Percentiles rank a stretch among this genome's conserved stretches.
These are phyloP conservation scores for Aegilops speltoides DNA, from an alignment of 176 grass and related monocot species.

Conservation along the genomic window DNA sequence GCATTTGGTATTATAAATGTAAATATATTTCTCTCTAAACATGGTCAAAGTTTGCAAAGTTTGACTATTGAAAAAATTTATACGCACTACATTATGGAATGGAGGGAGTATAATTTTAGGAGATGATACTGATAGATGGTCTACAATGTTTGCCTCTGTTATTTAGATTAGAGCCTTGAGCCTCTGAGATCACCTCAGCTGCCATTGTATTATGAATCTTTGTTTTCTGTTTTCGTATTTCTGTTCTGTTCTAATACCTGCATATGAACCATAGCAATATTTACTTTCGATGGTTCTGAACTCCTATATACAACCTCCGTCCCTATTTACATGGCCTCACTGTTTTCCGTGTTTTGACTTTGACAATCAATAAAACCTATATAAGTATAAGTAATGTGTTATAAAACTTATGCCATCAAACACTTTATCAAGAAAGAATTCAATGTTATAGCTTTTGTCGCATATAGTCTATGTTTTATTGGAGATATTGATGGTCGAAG, in stretches of 20 bases:
- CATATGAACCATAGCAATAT: background rate
- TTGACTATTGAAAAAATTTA: no score
- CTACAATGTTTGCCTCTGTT: slow-evolving; percentile 15
- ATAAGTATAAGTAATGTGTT: background rate
- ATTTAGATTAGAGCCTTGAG: background rate
- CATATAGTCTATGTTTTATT: background rate
- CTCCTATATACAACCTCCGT: background rate
- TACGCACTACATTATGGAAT: no score
- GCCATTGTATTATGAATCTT: background rate
- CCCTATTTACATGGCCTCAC: background rate
- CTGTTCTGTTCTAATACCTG: background rate
- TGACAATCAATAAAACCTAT: background rate
- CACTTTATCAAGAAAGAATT: background rate
- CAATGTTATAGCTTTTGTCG: background rate
- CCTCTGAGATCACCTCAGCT: slow-evolving; percentile 6
- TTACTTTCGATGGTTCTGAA: background rate
- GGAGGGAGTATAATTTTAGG: background rate
- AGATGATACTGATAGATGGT: background rate
- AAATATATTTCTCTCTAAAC: no score
- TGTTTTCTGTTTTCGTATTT: background rate
- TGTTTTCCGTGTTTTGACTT: background rate
- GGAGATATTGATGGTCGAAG: background rate
- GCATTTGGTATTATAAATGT: no score
- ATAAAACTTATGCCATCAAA: background rate
- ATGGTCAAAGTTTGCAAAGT: no score